Evolutionary conservation across 192 early-diverging fungal species (phyloP).

Genomic region (Coemansia sp.): DNA sequence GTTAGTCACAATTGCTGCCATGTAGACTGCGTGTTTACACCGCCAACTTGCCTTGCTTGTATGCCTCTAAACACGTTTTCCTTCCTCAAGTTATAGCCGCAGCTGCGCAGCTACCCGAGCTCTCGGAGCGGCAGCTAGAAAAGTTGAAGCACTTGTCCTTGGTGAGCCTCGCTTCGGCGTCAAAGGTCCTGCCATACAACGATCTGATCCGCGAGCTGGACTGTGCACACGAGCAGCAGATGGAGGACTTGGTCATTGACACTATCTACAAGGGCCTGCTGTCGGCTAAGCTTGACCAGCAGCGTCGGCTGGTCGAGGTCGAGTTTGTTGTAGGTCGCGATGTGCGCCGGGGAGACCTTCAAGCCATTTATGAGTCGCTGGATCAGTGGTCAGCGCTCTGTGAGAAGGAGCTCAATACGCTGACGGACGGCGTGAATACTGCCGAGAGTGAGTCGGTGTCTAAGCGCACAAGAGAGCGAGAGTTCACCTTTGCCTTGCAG

Average conservation of each 20-base stretch:
- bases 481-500: constrained; percentile 31
- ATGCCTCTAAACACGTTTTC: neutral
- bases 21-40: neutral
- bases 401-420: constrained; percentile 16
- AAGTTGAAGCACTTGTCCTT: constrained; percentile 46
- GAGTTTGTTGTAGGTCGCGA: constrained; percentile 47
- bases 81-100: neutral
- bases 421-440: constrained; percentile 13
- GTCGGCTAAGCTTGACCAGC: constrained; percentile 44
- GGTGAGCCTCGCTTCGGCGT: constrained; percentile 27
- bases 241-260: constrained; percentile 50
- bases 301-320: constrained; percentile 38
- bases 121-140: constrained; percentile 18
- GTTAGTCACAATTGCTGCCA: neutral
- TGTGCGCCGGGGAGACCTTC: constrained; percentile 32
- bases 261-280: constrained; percentile 42
- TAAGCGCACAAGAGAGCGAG: constrained; percentile 14
- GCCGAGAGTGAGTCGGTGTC: constrained; percentile 9
- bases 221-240: constrained; percentile 30
- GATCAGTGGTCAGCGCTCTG: constrained; percentile 33
- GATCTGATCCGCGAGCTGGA: constrained; percentile 29
- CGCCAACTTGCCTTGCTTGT: neutral
- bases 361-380: constrained; percentile 22
- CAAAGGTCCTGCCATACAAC: constrained; percentile 34
- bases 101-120: constrained; percentile 23